Base-by-base conservation (phyloP, 2,329 filamentous ascomycete species). In the Bipolaris gigantea region DNA sequence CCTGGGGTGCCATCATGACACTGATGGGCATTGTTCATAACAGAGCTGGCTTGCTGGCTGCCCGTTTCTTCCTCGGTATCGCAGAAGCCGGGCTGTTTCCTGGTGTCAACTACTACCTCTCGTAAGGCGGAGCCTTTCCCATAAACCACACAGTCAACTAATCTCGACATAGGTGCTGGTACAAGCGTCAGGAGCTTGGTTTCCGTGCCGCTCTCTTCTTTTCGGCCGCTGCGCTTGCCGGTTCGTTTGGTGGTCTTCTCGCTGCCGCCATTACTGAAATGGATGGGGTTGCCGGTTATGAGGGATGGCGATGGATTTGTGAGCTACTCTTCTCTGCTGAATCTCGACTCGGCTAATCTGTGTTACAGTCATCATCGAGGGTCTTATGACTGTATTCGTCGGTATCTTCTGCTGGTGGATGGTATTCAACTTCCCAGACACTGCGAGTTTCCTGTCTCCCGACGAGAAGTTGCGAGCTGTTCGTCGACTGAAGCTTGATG, bases 361-460 rank as follows among this genome's bases (percentile, higher is more conserved):
- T 10, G 9, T 25, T 25, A 3, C 42, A 70, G 67, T 73, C 61
- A 73, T 73, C 48, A 64, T 73, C 16, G 71, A 73, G 53, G 71
- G 71, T 59, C 58, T 75, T 18, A 66, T 72, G 46, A 75, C 73
- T 27, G 72, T 75, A 10, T 63, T 65, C 39, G 69, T 75, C 38
- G 71, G 72, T 32, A 21, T 70, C 16, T 66, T 72, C 56, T 73
- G 71, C 50, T 75, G 82, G 72, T 84, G 80, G 71, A 85, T 88
- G 70, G 81, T 88, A 6, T 80, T 86, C 57, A 85, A 89, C 67
- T 87, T 86, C 59, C 85, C 85, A 0, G 78, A 81, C 43, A 86
- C 82, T 0, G 83, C 85, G 4, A 75, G 76, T 1, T 87, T 87
- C 53, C 75, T 88, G 15, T 79, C 73, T 0, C 72, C 81, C 1